phyloP scores from a whole-genome alignment of 2,329 filamentous ascomycete genomes.

The Clarireedia hainanense region DNA sequence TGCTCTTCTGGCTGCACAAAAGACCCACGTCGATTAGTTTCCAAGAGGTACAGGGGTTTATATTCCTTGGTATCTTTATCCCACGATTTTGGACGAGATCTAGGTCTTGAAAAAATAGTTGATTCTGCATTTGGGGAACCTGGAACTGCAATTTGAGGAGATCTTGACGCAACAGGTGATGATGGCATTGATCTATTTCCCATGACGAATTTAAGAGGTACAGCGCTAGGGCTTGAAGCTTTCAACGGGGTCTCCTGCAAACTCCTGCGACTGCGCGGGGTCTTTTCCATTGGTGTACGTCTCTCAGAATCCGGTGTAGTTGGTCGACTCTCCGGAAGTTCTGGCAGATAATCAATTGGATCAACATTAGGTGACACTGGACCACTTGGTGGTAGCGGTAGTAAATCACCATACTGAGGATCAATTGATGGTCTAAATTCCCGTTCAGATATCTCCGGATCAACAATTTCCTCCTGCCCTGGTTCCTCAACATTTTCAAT shows the following conservation, averaged over 20 bases:
- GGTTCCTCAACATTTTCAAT: conserved; percentile 37
- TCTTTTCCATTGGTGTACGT: conserved; percentile 17
- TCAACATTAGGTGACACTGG: conserved; percentile 40
- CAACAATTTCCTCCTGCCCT: conserved; percentile 33
- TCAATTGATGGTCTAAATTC: conserved; percentile 58
- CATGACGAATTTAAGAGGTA: conserved; percentile 48
- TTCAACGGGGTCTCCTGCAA: conserved; percentile 26
- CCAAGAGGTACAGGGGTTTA: conserved; percentile 75
- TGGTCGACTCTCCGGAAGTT: conserved; percentile 53
- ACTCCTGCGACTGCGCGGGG: conserved; percentile 17
- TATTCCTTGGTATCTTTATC: conserved; percentile 57
- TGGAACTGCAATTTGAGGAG: conserved; percentile 34
- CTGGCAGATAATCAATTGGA: conserved; percentile 37
- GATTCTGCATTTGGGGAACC: conserved; percentile 24
- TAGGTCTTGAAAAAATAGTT: conserved; percentile 30
- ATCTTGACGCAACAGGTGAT: conserved; percentile 35
- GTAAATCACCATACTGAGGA: conserved; percentile 56
- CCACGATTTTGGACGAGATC: conserved; percentile 51
- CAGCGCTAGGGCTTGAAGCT: conserved; percentile 41
- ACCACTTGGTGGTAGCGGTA: conserved; percentile 55
- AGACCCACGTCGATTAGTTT: conserved; percentile 34
- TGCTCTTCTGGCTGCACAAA: conserved; percentile 21
- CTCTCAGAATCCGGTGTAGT: conserved; percentile 31
- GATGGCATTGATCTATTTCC: conserved; percentile 33
- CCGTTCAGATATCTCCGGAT: conserved; percentile 51